Base-by-base conservation (phyloP, 805 yeast genomes). In the Pichia paraexigua region DNA sequence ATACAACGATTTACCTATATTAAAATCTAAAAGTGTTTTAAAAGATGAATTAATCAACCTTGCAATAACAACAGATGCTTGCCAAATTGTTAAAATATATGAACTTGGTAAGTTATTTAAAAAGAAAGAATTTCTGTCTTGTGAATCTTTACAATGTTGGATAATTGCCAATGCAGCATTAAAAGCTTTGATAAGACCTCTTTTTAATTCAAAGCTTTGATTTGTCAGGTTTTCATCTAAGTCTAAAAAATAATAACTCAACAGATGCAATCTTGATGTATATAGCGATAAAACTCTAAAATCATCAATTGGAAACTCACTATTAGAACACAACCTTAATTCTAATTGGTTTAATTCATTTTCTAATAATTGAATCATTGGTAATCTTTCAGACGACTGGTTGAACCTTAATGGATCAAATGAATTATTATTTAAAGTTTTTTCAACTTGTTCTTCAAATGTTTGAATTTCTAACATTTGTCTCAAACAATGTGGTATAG, bases 51-150 rank as follows among this genome's bases (percentile, higher is more conserved):
- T 91, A 10, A 80, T 77, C 46, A 92, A 71, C 60, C 87, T 83
- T 49, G 86, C 87, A 32, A 94, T 80, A 40, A 92, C 81, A 59
- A 90, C 85, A 2, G 96, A 82, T 1, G 96, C 86, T 67, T 94
- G 98, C 96, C 98, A 90, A 28, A 91, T 78, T 46, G 85, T 82
- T 55, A 89, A 72, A 2, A 90, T 79, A 63, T 87, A 84, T 1
- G 87, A 89, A 47, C 86, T 86, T 0, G 99, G 98, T 45, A 92
- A 74, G 61, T 85, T 88, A 59, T 76, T 79, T 62, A 91, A 78
- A 60, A 88, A 85, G 35, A 72, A 73, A 43, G 77, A 76, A 60
- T 85, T 81, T 28, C 76, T 71, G 22, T 74, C 70, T 54, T 83
- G 83, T 55, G 89, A 80, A 20, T 73, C 63, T 48, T 79, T 76